Percentiles rank a stretch among this genome's conserved stretches.
phyloP scores from a whole-genome alignment of 1,139 yeast genomes.

The Candida sanyaensis region DNA sequence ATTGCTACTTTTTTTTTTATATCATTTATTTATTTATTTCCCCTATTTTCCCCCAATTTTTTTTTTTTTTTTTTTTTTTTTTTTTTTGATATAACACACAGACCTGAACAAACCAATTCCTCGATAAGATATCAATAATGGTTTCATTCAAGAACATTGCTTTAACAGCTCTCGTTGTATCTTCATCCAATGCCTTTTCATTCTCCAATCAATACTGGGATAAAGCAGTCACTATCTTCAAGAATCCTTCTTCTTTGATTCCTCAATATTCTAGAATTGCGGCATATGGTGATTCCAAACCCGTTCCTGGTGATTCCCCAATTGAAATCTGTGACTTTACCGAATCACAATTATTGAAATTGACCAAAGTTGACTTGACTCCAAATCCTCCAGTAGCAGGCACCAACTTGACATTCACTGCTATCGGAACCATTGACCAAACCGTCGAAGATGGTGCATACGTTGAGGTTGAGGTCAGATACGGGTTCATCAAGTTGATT shows the following conservation, averaged over 20 bases:
- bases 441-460: conserved; percentile 80
- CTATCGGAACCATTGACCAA: conserved; percentile 60
- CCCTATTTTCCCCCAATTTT: background rate
- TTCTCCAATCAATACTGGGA: conserved; percentile 15
- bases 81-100: background rate
- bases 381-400: conserved; percentile 95
- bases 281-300: conserved; percentile 42
- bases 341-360: conserved; percentile 60
- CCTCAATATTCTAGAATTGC: conserved; percentile 1
- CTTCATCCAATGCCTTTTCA: conserved; percentile 22
- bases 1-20: background rate
- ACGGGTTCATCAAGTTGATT: conserved; percentile 85
- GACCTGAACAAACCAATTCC: background rate
- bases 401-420: conserved; percentile 71
- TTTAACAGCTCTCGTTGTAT: conserved; percentile 16
- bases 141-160: conserved; percentile 28
- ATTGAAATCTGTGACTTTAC: conserved; percentile 70
- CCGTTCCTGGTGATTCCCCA: conserved; percentile 92
- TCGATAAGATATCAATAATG: conserved; percentile 18
- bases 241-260: conserved; percentile 6
- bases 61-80: background rate
- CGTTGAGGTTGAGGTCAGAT: conserved; percentile 88
- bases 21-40: background rate
- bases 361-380: conserved; percentile 57
- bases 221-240: conserved; percentile 21